These are phyloP conservation scores for Chlorella sp. DNA, from an alignment of 139 green algal genomes.

Conservation along the genomic window DNA sequence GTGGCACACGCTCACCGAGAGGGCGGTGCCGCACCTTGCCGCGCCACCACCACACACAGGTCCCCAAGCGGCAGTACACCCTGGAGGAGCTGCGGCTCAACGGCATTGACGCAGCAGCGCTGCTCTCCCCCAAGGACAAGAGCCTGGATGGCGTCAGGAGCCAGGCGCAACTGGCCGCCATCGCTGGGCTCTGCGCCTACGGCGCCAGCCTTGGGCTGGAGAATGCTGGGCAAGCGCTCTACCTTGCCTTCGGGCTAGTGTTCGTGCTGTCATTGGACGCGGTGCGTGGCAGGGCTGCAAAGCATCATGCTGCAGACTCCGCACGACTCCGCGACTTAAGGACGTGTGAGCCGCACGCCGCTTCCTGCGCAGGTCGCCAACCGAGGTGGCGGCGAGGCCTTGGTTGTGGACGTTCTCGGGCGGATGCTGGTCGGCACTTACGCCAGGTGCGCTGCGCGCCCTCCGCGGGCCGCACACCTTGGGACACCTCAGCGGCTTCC, in stretches of 20 bases:
- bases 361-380: conserved; percentile 46
- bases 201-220: conserved; percentile 37
- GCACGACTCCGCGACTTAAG: too few species aligned
- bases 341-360: too few species aligned
- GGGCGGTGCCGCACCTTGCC: background rate
- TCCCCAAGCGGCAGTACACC: conserved; percentile 71
- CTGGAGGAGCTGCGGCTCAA: conserved; percentile 88
- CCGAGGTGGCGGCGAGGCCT: conserved; percentile 62
- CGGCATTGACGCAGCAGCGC: conserved; percentile 68
- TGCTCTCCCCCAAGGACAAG: conserved; percentile 74
- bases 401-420: conserved; percentile 70
- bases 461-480: too few species aligned
- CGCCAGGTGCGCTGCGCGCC: too few species aligned
- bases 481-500: too few species aligned
- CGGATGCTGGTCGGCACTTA: conserved; percentile 54
- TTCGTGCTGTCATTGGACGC: background rate
- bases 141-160: conserved; percentile 64
- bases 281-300: background rate
- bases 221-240: background rate
- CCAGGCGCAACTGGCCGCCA: too few species aligned
- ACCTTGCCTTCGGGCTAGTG: background rate
- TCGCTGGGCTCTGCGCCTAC: too few species aligned
- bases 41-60: background rate
- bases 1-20: background rate
- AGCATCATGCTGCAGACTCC: too few species aligned